These are phyloP conservation scores for Isatis tinctoria DNA, from an alignment of 345 rosid species.

Conservation along the genomic window DNA sequence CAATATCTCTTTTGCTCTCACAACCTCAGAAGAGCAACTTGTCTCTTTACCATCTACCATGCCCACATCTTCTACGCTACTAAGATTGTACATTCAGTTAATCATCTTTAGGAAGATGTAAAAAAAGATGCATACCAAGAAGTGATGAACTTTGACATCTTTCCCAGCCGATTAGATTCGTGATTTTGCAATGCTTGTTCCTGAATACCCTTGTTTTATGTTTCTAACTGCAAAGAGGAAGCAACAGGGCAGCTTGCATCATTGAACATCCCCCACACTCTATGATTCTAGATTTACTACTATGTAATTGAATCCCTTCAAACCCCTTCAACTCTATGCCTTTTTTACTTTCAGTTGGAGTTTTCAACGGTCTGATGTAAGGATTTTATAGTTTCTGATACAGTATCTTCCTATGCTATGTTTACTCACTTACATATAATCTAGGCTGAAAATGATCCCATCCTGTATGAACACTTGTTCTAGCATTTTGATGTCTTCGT, in stretches of 20 bases:
- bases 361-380: conserved; percentile 51
- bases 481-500: conserved; percentile 57
- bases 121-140: conserved; percentile 29
- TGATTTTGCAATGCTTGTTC: conserved; percentile 34
- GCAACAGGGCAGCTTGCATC: conserved; percentile 8
- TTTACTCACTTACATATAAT: conserved; percentile 46
- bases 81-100: neutral
- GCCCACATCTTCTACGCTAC: conserved; percentile 1
- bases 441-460: conserved; percentile 42
- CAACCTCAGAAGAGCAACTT: conserved; percentile 14
- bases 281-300: neutral
- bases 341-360: conserved; percentile 39
- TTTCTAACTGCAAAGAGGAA: conserved; percentile 41
- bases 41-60: conserved; percentile 7
- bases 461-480: conserved; percentile 59
- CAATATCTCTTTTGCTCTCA: conserved; percentile 14
- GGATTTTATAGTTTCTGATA: conserved; percentile 38
- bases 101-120: conserved; percentile 2
- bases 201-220: conserved; percentile 43
- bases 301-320: neutral
- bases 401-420: conserved; percentile 39
- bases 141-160: conserved; percentile 26
- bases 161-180: conserved; percentile 19
- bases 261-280: neutral
- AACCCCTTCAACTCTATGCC: conserved; percentile 33